Percentiles rank a stretch among this genome's conserved stretches.
phyloP scores from a whole-genome alignment of 192 early-diverging fungal genomes.

The Phlyctochytrium planicorne region DNA sequence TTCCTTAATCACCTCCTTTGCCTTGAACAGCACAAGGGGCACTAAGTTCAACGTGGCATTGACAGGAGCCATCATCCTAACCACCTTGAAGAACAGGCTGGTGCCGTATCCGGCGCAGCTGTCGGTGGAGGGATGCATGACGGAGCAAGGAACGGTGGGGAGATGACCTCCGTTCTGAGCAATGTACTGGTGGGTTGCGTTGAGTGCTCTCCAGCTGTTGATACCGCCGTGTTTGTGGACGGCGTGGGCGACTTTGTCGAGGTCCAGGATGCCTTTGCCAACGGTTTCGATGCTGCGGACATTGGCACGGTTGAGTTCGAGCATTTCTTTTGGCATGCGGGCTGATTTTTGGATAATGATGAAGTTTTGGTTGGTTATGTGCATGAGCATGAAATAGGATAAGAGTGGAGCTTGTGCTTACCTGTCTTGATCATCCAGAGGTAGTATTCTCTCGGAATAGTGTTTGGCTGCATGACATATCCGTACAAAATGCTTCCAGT shows the following conservation, averaged over 20 bases:
- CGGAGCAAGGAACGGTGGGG: constrained; percentile 55
- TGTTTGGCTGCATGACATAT: constrained; percentile 44
- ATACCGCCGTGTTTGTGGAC: constrained; percentile 9
- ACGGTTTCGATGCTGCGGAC: background rate
- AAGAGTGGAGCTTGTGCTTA: too few species aligned
- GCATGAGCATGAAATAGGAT: constrained; percentile 42
- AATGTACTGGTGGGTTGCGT: background rate
- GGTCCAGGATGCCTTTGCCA: background rate
- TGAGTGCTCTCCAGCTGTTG: background rate
- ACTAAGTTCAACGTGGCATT: constrained; percentile 76
- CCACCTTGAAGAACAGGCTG: constrained; percentile 27
- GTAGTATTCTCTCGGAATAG: constrained; percentile 46
- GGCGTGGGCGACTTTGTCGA: background rate
- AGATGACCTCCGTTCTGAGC: constrained; percentile 11
- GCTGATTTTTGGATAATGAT: too few species aligned
- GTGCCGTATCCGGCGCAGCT: constrained; percentile 31
- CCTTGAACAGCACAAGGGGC: constrained; percentile 65
- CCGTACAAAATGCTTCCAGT: constrained; percentile 49
- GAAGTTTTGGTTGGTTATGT: constrained; percentile 55
- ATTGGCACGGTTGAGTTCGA: background rate
- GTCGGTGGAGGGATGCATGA: constrained; percentile 34
- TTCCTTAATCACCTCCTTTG: constrained; percentile 52
- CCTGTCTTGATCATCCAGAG: constrained; percentile 25
- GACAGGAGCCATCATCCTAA: constrained; percentile 51
- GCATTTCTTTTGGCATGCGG: background rate